Base-by-base conservation (phyloP, 202 grass and related monocot genomes). In the Saccharum hybrid region DNA sequence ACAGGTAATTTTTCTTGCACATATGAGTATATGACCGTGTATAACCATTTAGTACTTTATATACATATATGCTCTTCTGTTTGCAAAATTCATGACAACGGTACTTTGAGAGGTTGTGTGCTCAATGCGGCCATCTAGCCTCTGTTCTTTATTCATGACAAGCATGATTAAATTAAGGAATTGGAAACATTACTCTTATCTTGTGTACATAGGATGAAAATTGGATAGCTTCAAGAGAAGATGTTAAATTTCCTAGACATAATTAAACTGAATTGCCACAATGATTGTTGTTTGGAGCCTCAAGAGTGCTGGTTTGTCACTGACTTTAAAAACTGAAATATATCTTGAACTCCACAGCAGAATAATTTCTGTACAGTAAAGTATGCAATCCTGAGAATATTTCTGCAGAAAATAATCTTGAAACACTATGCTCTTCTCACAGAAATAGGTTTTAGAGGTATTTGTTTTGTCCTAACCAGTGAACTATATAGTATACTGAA, bases 1-100 rank as follows among this genome's bases (percentile, higher is more conserved):
- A 98, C 96, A 85, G 96, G 96, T 98, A 90, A 72, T 43, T 48
- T 23, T 65, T 63, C 14, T 28, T 48, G 9, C 9, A 0, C 31
- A 8, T 0, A 37, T 63, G 41, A 3, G 1, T n/a, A 8, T 0
- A 37, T 63, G 41, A 3, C 40, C 26, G 49, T 8, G 1, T 63
- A 18, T 51, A 11, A 36, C n/a, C 16, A 63, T 63, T 72, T 63
- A 82, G 37, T 74, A 31, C 9, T 74, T 72, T 14, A 21, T n/a
- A 22, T 26, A 61, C 57, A 61, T 10, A 38, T 34, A 39, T 15
- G 7, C 37, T 77, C 5, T 10, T 46, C 26, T 66, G 9, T 13
- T 66, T 78, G 41, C 10, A 12, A 62, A 12, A 59, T 60, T 0
- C 22, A 33, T 82, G 6, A 71, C 61, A 22, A 5, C 15, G 26